phyloP scores from a whole-genome alignment of 2,329 filamentous ascomycete genomes.

The Fulvia fulva region DNA sequence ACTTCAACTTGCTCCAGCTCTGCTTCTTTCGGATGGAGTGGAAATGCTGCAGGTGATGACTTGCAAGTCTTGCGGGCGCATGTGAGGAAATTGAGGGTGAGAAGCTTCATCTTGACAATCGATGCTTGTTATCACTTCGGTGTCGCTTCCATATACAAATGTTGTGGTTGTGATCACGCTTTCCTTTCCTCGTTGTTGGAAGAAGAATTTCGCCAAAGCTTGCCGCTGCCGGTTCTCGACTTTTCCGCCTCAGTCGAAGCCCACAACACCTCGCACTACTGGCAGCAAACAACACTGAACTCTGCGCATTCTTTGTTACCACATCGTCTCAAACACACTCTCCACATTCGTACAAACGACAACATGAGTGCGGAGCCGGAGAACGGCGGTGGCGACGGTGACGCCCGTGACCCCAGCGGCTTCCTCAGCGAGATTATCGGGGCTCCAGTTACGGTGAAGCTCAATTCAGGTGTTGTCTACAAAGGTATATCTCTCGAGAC shows the following conservation, averaged over 20 bases:
- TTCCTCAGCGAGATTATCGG: constrained; percentile 95
- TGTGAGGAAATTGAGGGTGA: constrained; percentile 93
- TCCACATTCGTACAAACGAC: not conserved
- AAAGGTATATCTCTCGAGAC: constrained; percentile 60
- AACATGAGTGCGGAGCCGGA: constrained; percentile 22
- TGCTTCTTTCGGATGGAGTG: constrained; percentile 86
- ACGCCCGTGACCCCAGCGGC: constrained; percentile 86
- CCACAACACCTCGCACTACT: not conserved
- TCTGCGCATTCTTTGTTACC: not conserved
- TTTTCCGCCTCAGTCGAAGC: not conserved
- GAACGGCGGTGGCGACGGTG: constrained; percentile 36
- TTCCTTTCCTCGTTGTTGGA: not conserved
- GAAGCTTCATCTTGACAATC: constrained; percentile 73
- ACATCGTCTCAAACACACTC: not conserved
- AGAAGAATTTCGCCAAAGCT: not conserved
- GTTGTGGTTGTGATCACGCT: not conserved
- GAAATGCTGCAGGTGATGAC: constrained; percentile 71
- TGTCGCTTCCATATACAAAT: not conserved
- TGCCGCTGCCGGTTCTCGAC: not conserved
- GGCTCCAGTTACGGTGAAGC: constrained; percentile 88
- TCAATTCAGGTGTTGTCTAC: constrained; percentile 98
- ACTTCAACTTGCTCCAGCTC: constrained; percentile 82
- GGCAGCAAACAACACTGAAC: not conserved
- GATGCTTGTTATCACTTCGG: not conserved
- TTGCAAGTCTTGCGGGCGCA: constrained; percentile 97